Evolutionary conservation across 2,329 filamentous ascomycete species (phyloP), one percentile per base, ranked within the genome.

Genomic region (Apiospora koreana): DNA sequence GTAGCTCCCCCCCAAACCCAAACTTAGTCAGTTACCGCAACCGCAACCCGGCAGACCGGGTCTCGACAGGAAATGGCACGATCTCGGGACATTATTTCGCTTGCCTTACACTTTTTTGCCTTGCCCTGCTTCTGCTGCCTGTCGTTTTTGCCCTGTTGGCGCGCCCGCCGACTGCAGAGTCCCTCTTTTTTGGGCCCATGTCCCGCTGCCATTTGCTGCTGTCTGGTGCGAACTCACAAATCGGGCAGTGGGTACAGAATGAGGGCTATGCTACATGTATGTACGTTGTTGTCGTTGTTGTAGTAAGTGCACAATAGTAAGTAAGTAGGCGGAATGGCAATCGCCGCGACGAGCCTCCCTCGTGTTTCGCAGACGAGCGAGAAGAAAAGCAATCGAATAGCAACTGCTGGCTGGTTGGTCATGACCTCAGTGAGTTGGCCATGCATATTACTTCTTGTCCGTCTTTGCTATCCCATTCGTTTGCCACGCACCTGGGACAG

Each of bases 11-110:
- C n/a, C n/a, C 28, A 31, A 62, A 38, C 54, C 54, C n/a, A n/a
- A n/a, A n/a, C n/a, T n/a, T n/a, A 62, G 54, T 18, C 54, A 38
- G 54, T 62, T 62, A 62, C 54, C 54, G 54, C 54, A 62, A 62
- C 54, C 54, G n/a, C n/a, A n/a, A n/a, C n/a, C n/a, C n/a, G 35
- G 35, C 35, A 35, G 35, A 35, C 35, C 35, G 54, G 54, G 35
- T 62, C 54, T 62, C 31, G 28, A 62, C 54, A 62, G 28, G 54
- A 38, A 62, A 62, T 62, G 54, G 54, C 54, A 62, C 54, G 54
- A 62, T 62, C 54, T 62, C 54, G 54, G 54, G 54, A 62, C 54
- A n/a, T 62, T 62, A 38, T 62, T 62, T 38, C 21, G 54, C 54
- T 62, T 62, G 54, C 54, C 54, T 58, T 58, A 28, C 43, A n/a